These are phyloP conservation scores for Paracoccidioides brasiliensis DNA, from an alignment of 2,329 filamentous ascomycete species.

Conservation along the genomic window DNA sequence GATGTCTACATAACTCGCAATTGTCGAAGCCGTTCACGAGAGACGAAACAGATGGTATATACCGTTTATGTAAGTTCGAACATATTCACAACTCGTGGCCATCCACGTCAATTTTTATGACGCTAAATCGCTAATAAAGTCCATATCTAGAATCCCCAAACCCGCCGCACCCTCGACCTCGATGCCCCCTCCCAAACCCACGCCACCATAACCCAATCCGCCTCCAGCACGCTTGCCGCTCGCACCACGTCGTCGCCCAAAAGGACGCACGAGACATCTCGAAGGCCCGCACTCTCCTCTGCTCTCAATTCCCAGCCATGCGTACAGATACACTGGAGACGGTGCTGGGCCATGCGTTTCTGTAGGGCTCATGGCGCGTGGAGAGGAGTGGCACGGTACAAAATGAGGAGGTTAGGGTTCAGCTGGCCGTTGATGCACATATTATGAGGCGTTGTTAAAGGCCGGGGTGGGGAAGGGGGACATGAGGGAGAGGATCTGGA, in stretches of 20 bases:
- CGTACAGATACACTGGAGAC: slow-evolving; percentile 20
- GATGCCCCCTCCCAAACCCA: slow-evolving; percentile 31
- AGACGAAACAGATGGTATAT: slow-evolving; percentile 20
- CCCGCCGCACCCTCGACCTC: slow-evolving; percentile 28
- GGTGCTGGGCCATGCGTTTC: slow-evolving; percentile 28
- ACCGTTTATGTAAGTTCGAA: slow-evolving; percentile 24
- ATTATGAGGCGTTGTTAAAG: slow-evolving; percentile 26
- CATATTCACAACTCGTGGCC: neutral
- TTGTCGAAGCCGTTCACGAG: slow-evolving; percentile 27
- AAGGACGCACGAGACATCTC: slow-evolving; percentile 22
- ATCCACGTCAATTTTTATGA: no score
- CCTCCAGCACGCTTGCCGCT: slow-evolving; percentile 27
- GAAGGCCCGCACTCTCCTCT: slow-evolving; percentile 18
- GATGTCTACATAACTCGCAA: slow-evolving; percentile 32
- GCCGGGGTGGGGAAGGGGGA: slow-evolving; percentile 15
- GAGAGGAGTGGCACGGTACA: slow-evolving; percentile 22
- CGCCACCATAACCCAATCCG: slow-evolving; percentile 24
- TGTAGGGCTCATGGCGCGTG: slow-evolving; percentile 30
- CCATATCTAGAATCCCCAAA: slow-evolving; percentile 16
- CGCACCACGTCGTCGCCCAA: slow-evolving; percentile 28
- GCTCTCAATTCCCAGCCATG: slow-evolving; percentile 26
- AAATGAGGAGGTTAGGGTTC: slow-evolving; percentile 23
- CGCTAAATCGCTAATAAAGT: neutral
- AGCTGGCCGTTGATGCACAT: slow-evolving; percentile 31
- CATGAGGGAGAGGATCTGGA: slow-evolving; percentile 23